Evolutionary conservation across 495 filamentous ascomycete species (phyloP), one percentile per base, ranked within the genome.

Genomic region (Tuber borchii): DNA sequence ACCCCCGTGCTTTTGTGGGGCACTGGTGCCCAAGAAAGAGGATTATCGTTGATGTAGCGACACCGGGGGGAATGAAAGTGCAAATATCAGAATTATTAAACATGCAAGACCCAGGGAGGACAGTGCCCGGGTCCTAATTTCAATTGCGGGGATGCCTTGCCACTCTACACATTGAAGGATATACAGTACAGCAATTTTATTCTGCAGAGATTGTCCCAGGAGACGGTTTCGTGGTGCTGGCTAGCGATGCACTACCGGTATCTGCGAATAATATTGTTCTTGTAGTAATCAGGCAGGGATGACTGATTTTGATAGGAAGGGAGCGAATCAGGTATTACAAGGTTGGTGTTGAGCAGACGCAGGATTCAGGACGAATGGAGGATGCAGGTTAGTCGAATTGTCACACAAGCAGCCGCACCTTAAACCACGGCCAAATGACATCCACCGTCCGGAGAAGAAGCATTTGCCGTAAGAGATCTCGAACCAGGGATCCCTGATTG

Each of bases 401-500:
- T 79, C 75, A 72, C 78, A 79, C 78, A 48, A 65, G 78, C 44
- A 79, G 78, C 78, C 78, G 78, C 78, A 79, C 76, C 78, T 79
- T 79, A 79, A 79, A 79, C 77, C 26, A 73, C 77, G 40, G 34
- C 37, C 69, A 39, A 48, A 39, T 22, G 39, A 44, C 37, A 26
- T 61, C 70, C 10, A 0, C 20, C 37, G 68, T 45, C 72, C n/a
- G 69, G 51, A 75, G 61, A 75, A 61, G 72, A 26, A 73, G 42
- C 34, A 42, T 9, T 73, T 78, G 74, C 77, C 72, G 73, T 31
- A 34, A 79, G 12, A 70, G 77, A 79, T 79, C 78, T 79, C 56
- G 73, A 34, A 79, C 70, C 72, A 39, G 40, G 20, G 56, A 56
- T 46, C 16, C 34, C 8, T 79, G 78, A 79, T 79, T 79, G 78